phyloP scores from a whole-genome alignment of 495 filamentous ascomycete species.

The Neurospora sp. region DNA sequence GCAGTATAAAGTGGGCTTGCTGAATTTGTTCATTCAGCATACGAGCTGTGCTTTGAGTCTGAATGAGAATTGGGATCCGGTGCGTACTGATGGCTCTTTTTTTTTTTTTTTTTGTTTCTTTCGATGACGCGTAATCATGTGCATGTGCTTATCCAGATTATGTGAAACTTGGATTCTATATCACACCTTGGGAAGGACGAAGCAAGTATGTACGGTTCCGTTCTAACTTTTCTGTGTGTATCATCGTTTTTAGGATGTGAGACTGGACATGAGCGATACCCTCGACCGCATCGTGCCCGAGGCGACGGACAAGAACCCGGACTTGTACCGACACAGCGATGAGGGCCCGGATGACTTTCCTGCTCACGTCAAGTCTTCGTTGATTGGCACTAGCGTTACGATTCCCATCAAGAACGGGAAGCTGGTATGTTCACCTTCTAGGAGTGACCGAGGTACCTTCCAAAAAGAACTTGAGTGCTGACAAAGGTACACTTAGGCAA shows the following conservation, averaged over 20 bases:
- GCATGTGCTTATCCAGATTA: no score
- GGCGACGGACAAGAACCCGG: constrained; percentile 50
- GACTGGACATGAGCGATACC: constrained; percentile 86
- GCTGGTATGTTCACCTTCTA: constrained; percentile 35
- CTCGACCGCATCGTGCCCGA: constrained; percentile 80
- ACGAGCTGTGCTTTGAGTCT: constrained; percentile 76
- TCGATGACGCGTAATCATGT: no score
- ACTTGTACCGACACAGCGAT: constrained; percentile 69
- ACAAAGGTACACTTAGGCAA: constrained; percentile 19
- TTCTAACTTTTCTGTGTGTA: background rate
- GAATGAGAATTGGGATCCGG: constrained; percentile 81
- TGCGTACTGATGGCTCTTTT: constrained; percentile 40
- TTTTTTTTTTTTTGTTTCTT: no score
- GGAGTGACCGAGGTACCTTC: no score
- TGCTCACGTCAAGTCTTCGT: constrained; percentile 83
- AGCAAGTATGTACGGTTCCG: no score
- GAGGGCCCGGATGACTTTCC: constrained; percentile 22
- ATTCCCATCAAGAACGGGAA: constrained; percentile 83
- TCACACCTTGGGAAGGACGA: no score
- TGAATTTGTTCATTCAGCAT: constrained; percentile 87
- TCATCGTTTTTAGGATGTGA: constrained; percentile 24
- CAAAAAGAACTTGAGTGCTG: background rate
- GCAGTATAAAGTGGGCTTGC: constrained; percentile 71
- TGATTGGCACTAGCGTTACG: constrained; percentile 79
- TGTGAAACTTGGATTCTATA: no score